A percentile compares a stretch with the other conserved stretches of the same genome.
Evolutionary conservation across 192 early-diverging fungal species (phyloP).

Genomic region (Chytriomyces sp.): DNA sequence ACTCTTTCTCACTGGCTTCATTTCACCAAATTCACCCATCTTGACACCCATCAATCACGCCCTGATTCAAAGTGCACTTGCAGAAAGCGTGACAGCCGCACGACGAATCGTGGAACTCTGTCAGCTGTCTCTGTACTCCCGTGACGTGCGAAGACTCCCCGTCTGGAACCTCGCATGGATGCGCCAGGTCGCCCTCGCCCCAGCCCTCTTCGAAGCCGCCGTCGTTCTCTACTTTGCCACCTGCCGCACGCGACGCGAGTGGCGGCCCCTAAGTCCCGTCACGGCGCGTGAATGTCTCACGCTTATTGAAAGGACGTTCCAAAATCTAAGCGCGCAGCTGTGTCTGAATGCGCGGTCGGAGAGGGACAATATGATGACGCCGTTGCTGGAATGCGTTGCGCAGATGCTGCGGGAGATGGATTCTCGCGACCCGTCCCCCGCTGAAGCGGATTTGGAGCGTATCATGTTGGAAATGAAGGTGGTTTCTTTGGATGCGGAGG

Average conservation of each 20-base stretch:
- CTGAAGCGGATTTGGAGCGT: background rate
- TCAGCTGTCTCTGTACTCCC: background rate
- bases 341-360: background rate
- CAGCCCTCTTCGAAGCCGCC: constrained; percentile 7
- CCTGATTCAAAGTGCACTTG: background rate
- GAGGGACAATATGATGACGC: background rate
- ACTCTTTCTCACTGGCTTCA: constrained; percentile 7
- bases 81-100: background rate
- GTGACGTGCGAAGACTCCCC: background rate
- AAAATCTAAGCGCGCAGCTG: background rate
- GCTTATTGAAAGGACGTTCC: background rate
- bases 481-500: background rate
- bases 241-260: background rate
- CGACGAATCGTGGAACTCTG: background rate
- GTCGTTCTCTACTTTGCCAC: constrained; percentile 8
- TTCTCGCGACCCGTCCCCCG: background rate
- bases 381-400: background rate
- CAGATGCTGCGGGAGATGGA: constrained; percentile 9
- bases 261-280: background rate
- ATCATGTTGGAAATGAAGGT: background rate
- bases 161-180: background rate
- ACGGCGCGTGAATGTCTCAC: background rate
- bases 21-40: background rate
- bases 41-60: background rate
- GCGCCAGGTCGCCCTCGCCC: background rate